phyloP scores from a whole-genome alignment of 768 basidiomycete species.

The Glaciozyma martinii region DNA sequence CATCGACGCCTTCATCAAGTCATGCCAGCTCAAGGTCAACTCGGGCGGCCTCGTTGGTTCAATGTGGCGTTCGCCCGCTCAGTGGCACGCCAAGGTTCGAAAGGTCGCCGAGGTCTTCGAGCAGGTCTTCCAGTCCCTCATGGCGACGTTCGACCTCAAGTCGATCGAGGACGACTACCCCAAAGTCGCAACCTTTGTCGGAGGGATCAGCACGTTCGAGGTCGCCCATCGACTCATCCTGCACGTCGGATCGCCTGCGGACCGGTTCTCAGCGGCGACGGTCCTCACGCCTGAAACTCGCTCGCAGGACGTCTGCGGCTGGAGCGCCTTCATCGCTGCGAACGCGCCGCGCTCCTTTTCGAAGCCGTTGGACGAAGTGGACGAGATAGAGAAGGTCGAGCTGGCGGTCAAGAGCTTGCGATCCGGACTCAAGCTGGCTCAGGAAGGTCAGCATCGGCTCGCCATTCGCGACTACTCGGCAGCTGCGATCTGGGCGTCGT shows the following conservation, averaged over 20 bases:
- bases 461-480: neutral
- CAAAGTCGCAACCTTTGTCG: neutral
- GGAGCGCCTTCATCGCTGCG: neutral
- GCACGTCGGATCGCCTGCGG: neutral
- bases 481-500: neutral
- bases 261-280: neutral
- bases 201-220: neutral
- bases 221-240: neutral
- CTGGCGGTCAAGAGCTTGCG: neutral
- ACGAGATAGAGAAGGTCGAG: neutral
- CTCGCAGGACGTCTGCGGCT: neutral
- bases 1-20: neutral
- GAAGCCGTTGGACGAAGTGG: neutral
- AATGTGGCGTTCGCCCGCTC: neutral
- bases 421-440: neutral
- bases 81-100: neutral
- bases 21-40: neutral
- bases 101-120: slow-evolving; percentile 1
- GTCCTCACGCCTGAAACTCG: neutral
- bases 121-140: neutral
- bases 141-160: neutral
- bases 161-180: slow-evolving; percentile 2
- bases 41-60: neutral
- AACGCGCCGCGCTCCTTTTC: neutral
- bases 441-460: neutral